These are phyloP conservation scores for Chaetomium cochliodes DNA, from an alignment of 495 filamentous ascomycete genomes.

Conservation along the genomic window DNA sequence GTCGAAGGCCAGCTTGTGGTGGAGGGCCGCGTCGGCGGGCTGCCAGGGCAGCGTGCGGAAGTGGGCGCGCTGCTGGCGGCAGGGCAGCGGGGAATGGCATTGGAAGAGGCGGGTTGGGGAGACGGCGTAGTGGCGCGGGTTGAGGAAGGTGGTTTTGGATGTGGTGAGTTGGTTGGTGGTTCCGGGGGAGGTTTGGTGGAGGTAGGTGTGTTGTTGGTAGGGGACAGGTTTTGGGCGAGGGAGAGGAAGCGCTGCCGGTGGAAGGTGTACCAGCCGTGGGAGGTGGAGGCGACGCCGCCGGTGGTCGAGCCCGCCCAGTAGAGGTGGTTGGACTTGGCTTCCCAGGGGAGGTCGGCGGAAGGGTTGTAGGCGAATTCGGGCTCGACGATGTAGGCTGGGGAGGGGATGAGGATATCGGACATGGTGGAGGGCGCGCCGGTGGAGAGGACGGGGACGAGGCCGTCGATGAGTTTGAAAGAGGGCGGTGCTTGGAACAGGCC, in stretches of 20 bases:
- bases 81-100: not conserved
- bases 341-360: slow-evolving; percentile 42
- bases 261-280: slow-evolving; percentile 38
- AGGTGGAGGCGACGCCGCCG: slow-evolving; percentile 39
- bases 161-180: slow-evolving; percentile 17
- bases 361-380: slow-evolving; percentile 38
- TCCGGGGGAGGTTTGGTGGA: not conserved
- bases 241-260: slow-evolving; percentile 53
- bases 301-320: slow-evolving; percentile 56
- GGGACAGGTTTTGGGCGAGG: slow-evolving; percentile 31
- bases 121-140: slow-evolving; percentile 21
- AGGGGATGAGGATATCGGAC: slow-evolving; percentile 43
- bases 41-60: slow-evolving; percentile 30
- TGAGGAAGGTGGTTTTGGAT: slow-evolving; percentile 22
- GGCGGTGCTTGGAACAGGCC: slow-evolving; percentile 33
- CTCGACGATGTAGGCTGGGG: slow-evolving; percentile 34
- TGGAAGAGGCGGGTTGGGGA: slow-evolving; percentile 19
- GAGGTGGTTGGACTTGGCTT: slow-evolving; percentile 40
- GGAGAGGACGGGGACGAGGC: slow-evolving; percentile 41
- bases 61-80: slow-evolving; percentile 11
- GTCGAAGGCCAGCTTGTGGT: slow-evolving; percentile 44
- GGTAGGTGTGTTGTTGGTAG: slow-evolving; percentile 18
- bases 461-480: slow-evolving; percentile 31
- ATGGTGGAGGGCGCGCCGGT: slow-evolving; percentile 38
- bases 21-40: slow-evolving; percentile 25